phyloP scores from a whole-genome alignment of 1,139 yeast genomes.

The Yamadazyma kanchanaburiensis region DNA sequence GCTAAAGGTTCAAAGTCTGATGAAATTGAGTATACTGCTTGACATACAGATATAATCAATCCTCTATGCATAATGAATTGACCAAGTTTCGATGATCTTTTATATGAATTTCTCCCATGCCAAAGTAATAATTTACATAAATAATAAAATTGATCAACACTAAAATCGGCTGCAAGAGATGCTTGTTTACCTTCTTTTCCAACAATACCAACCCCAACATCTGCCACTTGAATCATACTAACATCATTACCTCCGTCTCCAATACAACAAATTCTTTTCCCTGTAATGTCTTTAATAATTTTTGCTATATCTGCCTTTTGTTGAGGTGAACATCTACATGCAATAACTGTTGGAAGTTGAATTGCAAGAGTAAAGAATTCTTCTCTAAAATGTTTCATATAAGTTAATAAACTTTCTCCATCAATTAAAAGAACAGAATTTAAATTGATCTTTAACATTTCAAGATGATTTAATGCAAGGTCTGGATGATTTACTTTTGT shows the following conservation, averaged over 20 bases:
- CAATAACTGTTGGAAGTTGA: conserved; percentile 84
- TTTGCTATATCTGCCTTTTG: conserved; percentile 96
- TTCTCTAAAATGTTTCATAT: conserved; percentile 55
- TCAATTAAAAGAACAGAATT: conserved; percentile 86
- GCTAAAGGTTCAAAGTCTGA: conserved; percentile 93
- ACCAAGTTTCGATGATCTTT: conserved; percentile 89
- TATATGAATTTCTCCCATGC: conserved; percentile 98
- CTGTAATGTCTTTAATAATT: conserved; percentile 72
- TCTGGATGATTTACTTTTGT: conserved; percentile 63
- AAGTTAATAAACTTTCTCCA: conserved; percentile 83
- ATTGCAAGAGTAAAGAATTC: conserved; percentile 81
- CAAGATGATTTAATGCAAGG: conserved; percentile 69
- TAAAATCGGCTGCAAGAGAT: conserved; percentile 94
- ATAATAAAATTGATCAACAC: conserved; percentile 88
- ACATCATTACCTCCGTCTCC: conserved; percentile 99
- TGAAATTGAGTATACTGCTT: conserved; percentile 85
- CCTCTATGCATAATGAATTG: conserved; percentile 98
- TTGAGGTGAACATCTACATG: conserved; percentile 98
- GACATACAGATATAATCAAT: conserved; percentile 90
- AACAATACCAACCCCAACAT: conserved; percentile 97
- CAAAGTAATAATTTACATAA: conserved; percentile 82
- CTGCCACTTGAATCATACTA: conserved; percentile 98
- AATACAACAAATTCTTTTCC: conserved; percentile 91
- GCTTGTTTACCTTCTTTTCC: conserved; percentile 99
- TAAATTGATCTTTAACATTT: conserved; percentile 58